These are phyloP conservation scores for Plasmopara muralis DNA, from an alignment of 352 stramenopile species.

Conservation along the genomic window DNA sequence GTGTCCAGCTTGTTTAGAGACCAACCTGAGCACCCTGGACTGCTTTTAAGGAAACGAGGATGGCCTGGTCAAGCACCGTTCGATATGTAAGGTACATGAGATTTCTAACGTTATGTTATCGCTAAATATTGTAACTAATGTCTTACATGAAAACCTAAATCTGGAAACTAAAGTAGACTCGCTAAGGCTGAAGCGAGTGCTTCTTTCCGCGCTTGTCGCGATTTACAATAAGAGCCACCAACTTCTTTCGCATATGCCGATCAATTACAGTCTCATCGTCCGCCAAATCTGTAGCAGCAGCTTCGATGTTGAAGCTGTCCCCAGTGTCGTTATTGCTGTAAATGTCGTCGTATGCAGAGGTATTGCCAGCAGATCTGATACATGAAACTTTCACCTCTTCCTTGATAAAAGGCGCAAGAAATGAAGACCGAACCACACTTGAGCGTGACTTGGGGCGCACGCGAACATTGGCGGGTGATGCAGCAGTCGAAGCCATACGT, in stretches of 20 bases:
- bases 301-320: constrained; percentile 14
- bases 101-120: constrained; percentile 4
- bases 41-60: constrained; percentile 19
- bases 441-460: constrained; percentile 62
- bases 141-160: constrained; percentile 2
- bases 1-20: constrained; percentile 66
- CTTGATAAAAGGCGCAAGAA: constrained; percentile 15
- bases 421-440: constrained; percentile 21
- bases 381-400: constrained; percentile 19
- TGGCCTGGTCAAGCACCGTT: too few species aligned
- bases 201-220: constrained; percentile 70
- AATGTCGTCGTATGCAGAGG: constrained; percentile 1
- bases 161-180: constrained; percentile 15
- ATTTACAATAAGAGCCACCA: constrained; percentile 76
- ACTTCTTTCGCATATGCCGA: constrained; percentile 75
- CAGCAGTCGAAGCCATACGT: constrained; percentile 68
- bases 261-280: constrained; percentile 69
- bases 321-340: constrained; percentile 20
- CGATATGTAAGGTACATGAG: too few species aligned
- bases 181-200: constrained; percentile 12
- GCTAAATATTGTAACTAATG: constrained; percentile 19
- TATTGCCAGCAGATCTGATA: constrained; percentile 12
- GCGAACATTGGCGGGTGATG: constrained; percentile 60
- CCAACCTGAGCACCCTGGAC: constrained; percentile 41
- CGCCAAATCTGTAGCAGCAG: constrained; percentile 32